Evolutionary conservation across 768 basidiomycete genomes (phyloP), one percentile per base, ranked within the genome.

Genomic region (Pleurotus giganteus): DNA sequence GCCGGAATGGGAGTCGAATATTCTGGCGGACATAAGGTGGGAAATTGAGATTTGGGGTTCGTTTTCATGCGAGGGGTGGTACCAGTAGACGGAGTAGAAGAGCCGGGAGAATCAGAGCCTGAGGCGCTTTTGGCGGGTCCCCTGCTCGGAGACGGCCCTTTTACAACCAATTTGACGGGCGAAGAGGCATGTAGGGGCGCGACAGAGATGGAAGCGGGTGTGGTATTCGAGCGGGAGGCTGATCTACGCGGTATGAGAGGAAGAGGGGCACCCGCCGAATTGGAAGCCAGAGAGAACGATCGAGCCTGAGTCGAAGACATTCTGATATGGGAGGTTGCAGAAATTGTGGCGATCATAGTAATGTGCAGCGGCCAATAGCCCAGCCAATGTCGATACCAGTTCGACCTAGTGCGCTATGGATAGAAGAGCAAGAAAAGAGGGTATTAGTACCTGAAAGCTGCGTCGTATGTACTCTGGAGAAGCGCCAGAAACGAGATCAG

Each of bases 201-300:
- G 15, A 27, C 53, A n/a, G 51, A 19, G 27, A 32, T 41, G 32
- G 56, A 47, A 24, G 57, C 57, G 41, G 58, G 31, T 43, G 24
- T 52, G 26, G 68, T 44, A 60, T 67, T 68, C 60, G 61, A 60
- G 60, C 57, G 59, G 29, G 63, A 67, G 47, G 69, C 66, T 4
- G 72, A 63, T 45, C 85, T 73, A 51, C 85, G 79, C 32, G 88
- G 84, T 50, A 88, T 75, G 47, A 79, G 72, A 13, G 86, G 86
- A n/a, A 88, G 78, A 53, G 86, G 79, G 6, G 72, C 71, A 2
- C 81, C 77, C 28, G 87, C 83, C 27, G 74, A 68, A 66, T 85
- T 88, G 37, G 81, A 70, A 55, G 71, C 65, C 44, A 70, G 71
- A 44, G 73, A 62, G 57, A 69, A 62, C 28, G 63, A 62, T 53